Conservation (phyloP, 441 rosid genomes). For the Erodium chrysanthum region DNA sequence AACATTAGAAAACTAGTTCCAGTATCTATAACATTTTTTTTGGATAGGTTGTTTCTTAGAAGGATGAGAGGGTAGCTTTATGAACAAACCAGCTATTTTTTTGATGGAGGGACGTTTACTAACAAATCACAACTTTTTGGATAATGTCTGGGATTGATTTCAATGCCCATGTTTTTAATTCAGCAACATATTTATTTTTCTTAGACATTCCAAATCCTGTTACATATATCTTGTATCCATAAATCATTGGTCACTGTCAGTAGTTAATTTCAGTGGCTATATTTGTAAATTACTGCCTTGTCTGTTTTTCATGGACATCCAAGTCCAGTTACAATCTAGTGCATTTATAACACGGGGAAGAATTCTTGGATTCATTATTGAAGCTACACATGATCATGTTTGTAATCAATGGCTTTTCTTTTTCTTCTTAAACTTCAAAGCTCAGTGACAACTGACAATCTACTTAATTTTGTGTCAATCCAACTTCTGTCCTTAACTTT, state of each 20-base stretch:
- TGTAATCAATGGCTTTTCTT: no score
- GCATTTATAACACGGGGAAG: no score
- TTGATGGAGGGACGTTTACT: neutral
- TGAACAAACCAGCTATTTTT: neutral
- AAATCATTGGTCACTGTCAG: neutral
- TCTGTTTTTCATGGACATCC: neutral
- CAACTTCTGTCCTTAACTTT: slow-evolving; percentile 10
- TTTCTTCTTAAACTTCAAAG: neutral
- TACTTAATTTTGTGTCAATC: neutral
- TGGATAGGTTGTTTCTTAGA: neutral
- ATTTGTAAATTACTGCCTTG: neutral
- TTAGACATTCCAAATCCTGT: neutral
- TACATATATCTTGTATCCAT: neutral
- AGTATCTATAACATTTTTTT: neutral
- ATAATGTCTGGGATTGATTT: neutral
- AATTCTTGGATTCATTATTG: no score
- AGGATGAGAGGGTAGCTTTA: neutral
- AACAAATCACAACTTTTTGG: neutral
- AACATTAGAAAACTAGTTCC: neutral
- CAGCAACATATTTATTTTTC: neutral
- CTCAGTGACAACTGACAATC: neutral
- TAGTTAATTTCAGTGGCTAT: neutral
- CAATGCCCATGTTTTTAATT: neutral
- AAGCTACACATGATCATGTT: no score
- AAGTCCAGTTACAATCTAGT: no score